Evolutionary conservation across 768 basidiomycete species (phyloP).

Genomic region (Lactifluus hygrophoroides): DNA sequence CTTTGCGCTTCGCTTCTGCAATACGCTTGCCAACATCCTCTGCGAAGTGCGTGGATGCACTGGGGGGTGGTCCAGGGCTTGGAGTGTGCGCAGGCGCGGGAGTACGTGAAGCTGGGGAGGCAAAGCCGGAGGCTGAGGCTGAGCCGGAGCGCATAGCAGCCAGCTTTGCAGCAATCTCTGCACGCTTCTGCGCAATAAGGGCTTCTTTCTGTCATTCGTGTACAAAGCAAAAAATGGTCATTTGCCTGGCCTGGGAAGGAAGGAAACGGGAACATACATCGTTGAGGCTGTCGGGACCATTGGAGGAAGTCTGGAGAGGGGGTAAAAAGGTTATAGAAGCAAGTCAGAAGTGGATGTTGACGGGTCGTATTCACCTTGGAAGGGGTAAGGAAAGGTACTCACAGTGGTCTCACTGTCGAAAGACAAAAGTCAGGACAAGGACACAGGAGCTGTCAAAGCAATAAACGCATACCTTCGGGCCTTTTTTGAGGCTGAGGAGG

Average conservation of each 20-base stretch:
- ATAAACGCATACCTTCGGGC: constrained; percentile 47
- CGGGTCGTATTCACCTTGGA: constrained; percentile 68
- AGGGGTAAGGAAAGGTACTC: constrained; percentile 39
- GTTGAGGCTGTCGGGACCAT: constrained; percentile 31
- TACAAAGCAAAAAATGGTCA: background rate
- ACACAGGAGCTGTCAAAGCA: background rate
- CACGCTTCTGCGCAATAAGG: constrained; percentile 74
- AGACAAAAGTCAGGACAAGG: constrained; percentile 19
- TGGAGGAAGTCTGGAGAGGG: constrained; percentile 41
- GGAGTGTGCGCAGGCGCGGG: constrained; percentile 24
- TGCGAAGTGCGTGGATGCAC: constrained; percentile 25
- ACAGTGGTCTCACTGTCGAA: constrained; percentile 52
- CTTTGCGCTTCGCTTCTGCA: constrained; percentile 78
- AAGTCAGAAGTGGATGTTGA: constrained; percentile 45
- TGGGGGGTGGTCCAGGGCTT: constrained; percentile 22
- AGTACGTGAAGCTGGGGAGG: constrained; percentile 25
- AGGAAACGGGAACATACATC: constrained; percentile 2
- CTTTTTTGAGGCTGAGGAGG: constrained; percentile 15
- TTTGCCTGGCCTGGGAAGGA: background rate
- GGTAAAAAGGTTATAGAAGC: constrained; percentile 58
- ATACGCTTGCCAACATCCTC: constrained; percentile 66
- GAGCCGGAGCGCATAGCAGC: constrained; percentile 39
- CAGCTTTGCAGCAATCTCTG: constrained; percentile 78
- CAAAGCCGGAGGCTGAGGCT: constrained; percentile 10
- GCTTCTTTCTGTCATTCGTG: constrained; percentile 34